Conservation (phyloP, 164 flowering plant genomes). For the Nelumbo lutea region DNA sequence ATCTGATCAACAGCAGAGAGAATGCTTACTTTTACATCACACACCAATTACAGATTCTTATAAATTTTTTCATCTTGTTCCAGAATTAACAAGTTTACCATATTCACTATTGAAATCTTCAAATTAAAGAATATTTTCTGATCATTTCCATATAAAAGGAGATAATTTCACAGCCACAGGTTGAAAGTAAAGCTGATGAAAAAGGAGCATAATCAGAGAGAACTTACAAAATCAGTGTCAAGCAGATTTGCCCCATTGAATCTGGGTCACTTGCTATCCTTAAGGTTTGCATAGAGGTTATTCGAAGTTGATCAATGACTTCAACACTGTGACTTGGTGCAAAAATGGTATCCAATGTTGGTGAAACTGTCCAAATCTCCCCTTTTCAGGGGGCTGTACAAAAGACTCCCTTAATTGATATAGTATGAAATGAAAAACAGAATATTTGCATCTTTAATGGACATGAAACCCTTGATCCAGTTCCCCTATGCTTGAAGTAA, state of each 20-base stretch:
- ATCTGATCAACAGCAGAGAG: not conserved
- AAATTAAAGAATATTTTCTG: slow-evolving; percentile 50
- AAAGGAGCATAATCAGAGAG: not conserved
- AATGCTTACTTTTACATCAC: no score
- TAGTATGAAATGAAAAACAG: no score
- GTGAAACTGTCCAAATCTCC: not conserved
- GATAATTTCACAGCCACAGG: not conserved
- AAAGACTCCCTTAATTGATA: no score
- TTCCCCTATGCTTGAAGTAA: no score
- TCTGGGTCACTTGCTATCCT: not conserved
- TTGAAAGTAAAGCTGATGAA: not conserved
- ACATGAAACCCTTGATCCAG: no score
- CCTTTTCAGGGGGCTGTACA: no score
- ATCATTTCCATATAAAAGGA: slow-evolving; percentile 48
- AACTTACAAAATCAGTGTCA: not conserved
- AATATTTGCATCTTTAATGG: no score
- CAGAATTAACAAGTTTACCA: slow-evolving; percentile 75
- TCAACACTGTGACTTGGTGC: no score
- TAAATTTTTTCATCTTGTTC: slow-evolving; percentile 60
- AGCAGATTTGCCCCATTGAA: not conserved
- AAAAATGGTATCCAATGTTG: no score
- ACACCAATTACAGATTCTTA: slow-evolving; percentile 4
- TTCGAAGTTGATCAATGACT: no score
- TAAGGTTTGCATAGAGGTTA: slow-evolving; percentile 2
- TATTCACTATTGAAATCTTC: slow-evolving; percentile 72